Evolutionary conservation across 2,329 filamentous ascomycete genomes (phyloP).

Genomic region (Sporothrix pallida): DNA sequence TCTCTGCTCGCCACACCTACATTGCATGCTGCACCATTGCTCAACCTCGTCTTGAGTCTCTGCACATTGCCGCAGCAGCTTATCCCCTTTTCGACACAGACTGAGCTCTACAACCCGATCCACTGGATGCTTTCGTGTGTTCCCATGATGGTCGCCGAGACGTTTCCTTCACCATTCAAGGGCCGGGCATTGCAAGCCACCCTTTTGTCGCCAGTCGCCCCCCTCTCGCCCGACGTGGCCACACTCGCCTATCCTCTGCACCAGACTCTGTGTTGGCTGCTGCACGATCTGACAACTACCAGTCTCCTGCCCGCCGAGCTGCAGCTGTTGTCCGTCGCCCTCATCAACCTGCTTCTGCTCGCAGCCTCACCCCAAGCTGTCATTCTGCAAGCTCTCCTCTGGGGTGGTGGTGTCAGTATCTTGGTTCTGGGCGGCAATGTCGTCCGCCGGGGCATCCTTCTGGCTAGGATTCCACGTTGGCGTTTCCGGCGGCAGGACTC

Average conservation of each 20-base stretch:
- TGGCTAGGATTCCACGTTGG: slow-evolving; percentile 91
- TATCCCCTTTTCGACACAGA: slow-evolving; percentile 67
- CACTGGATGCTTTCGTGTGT: slow-evolving; percentile 81
- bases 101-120: slow-evolving; percentile 65
- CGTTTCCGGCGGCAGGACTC: slow-evolving; percentile 70
- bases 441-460: slow-evolving; percentile 79
- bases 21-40: slow-evolving; percentile 54
- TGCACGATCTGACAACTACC: slow-evolving; percentile 84
- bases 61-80: slow-evolving; percentile 75
- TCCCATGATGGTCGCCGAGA: slow-evolving; percentile 63
- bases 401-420: slow-evolving; percentile 78
- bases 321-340: slow-evolving; percentile 79
- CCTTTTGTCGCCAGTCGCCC: background rate
- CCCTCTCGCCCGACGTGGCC: slow-evolving; percentile 42
- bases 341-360: slow-evolving; percentile 82
- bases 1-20: slow-evolving; percentile 71
- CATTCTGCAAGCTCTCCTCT: slow-evolving; percentile 84
- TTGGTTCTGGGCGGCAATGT: slow-evolving; percentile 75
- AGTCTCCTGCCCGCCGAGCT: slow-evolving; percentile 87
- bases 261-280: slow-evolving; percentile 71
- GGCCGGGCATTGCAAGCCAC: background rate
- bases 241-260: slow-evolving; percentile 77
- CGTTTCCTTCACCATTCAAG: slow-evolving; percentile 34
- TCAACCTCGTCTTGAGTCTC: slow-evolving; percentile 79
- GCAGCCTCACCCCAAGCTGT: slow-evolving; percentile 80